These are phyloP conservation scores for Wickerhamomyces strasburgensis DNA, from an alignment of 805 yeast genomes.

Conservation along the genomic window DNA sequence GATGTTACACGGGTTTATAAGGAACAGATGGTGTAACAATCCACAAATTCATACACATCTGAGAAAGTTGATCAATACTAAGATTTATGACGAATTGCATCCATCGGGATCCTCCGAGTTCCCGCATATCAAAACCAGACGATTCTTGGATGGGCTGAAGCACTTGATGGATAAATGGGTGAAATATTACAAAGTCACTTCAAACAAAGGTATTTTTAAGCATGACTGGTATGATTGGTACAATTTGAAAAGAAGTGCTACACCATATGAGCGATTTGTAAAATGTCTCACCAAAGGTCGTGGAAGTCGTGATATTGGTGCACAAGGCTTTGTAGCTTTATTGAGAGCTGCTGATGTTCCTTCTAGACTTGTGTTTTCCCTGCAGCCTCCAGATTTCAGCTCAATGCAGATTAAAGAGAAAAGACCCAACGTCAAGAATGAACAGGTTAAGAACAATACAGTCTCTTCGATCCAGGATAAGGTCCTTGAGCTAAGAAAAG, in stretches of 20 bases:
- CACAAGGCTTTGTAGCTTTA: conserved; percentile 82
- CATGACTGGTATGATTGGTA: conserved; percentile 40
- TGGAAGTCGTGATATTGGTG: conserved; percentile 76
- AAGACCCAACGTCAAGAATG: conserved; percentile 1
- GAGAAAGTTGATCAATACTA: conserved; percentile 42
- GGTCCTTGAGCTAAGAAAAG: conserved; percentile 19
- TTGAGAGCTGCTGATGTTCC: conserved; percentile 65
- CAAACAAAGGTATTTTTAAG: conserved; percentile 32
- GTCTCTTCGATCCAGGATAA: conserved; percentile 13
- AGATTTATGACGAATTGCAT: conserved; percentile 41
- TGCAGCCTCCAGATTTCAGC: conserved; percentile 89
- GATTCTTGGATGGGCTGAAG: conserved; percentile 72
- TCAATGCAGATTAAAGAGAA: conserved; percentile 15
- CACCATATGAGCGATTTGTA: conserved; percentile 37
- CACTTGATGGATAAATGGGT: conserved; percentile 62
- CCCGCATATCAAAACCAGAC: conserved; percentile 47
- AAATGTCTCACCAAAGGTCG: conserved; percentile 37
- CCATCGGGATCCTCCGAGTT: conserved; percentile 37
- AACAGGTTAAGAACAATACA: no score
- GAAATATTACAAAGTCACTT: conserved; percentile 44
- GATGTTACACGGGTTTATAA: conserved; percentile 58
- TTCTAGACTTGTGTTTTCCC: conserved; percentile 71
- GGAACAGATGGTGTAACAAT: conserved; percentile 74
- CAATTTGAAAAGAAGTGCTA: conserved; percentile 14
- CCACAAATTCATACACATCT: conserved; percentile 35